phyloP scores from a whole-genome alignment of 2,329 filamentous ascomycete genomes.

The Hymenoscyphus salicellus region DNA sequence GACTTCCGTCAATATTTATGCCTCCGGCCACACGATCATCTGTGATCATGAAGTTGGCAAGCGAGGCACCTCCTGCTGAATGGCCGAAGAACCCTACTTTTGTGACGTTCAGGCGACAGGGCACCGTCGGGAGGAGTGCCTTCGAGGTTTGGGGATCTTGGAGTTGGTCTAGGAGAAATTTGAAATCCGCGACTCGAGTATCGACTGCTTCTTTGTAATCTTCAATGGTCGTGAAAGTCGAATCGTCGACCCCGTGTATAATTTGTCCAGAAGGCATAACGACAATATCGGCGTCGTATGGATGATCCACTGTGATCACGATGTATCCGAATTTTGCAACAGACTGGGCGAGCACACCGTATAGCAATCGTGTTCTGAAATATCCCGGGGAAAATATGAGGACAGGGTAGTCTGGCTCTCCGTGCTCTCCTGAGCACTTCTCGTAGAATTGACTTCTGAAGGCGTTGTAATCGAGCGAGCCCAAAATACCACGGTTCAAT shows the following conservation, averaged over 20 bases:
- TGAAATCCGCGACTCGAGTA: constrained; percentile 31
- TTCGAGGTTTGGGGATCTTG: constrained; percentile 5
- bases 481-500: constrained; percentile 4
- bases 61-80: constrained; percentile 33
- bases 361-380: constrained; percentile 39
- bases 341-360: constrained; percentile 40
- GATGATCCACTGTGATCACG: constrained; percentile 46
- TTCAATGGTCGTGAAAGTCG: constrained; percentile 21
- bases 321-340: constrained; percentile 43
- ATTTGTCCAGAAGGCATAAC: constrained; percentile 40
- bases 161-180: constrained; percentile 34
- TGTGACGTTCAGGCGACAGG: constrained; percentile 23
- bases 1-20: constrained; percentile 38
- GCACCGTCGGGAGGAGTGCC: not conserved
- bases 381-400: constrained; percentile 42
- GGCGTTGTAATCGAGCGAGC: constrained; percentile 3
- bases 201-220: constrained; percentile 20
- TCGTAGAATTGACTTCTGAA: constrained; percentile 7
- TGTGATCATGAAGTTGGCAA: constrained; percentile 31
- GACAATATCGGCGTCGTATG: constrained; percentile 43
- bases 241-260: constrained; percentile 19
- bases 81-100: constrained; percentile 36
- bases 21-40: constrained; percentile 35
- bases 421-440: not conserved
- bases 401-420: constrained; percentile 18